Evolutionary conservation across 306 rosid species (phyloP).

Genomic region (Astragalus membranaceus): DNA sequence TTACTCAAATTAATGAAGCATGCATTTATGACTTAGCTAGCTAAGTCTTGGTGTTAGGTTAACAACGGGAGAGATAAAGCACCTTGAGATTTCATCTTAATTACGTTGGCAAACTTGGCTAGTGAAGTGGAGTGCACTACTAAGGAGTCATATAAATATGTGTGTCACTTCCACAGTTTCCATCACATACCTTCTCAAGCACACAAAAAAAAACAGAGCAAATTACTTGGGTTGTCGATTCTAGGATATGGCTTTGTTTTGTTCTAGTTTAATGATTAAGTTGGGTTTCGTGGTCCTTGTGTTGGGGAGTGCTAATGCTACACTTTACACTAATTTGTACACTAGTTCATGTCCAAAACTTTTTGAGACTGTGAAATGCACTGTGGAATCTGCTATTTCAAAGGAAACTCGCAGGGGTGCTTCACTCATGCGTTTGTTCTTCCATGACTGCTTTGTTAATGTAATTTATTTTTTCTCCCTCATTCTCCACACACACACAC

Average conservation of each 20-base stretch:
- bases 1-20: background rate
- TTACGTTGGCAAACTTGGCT: background rate
- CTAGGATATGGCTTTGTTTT: slow-evolving; percentile 26
- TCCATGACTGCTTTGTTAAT: slow-evolving; percentile 89
- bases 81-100: slow-evolving; percentile 24
- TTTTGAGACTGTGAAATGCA: slow-evolving; percentile 40
- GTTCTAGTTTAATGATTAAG: background rate
- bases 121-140: background rate
- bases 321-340: slow-evolving; percentile 51
- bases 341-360: slow-evolving; percentile 57
- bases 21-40: background rate
- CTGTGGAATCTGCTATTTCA: slow-evolving; percentile 45
- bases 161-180: background rate
- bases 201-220: background rate
- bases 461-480: slow-evolving; percentile 28
- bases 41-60: slow-evolving; percentile 12
- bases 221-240: background rate
- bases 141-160: slow-evolving; percentile 1
- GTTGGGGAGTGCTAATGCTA: slow-evolving; percentile 35
- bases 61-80: background rate
- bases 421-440: slow-evolving; percentile 83
- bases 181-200: background rate
- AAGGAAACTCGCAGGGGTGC: slow-evolving; percentile 93
- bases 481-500: background rate
- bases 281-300: slow-evolving; percentile 28